Evolutionary conservation across 2,329 filamentous ascomycete genomes (phyloP).

Genomic region (Microdochium bolleyi): DNA sequence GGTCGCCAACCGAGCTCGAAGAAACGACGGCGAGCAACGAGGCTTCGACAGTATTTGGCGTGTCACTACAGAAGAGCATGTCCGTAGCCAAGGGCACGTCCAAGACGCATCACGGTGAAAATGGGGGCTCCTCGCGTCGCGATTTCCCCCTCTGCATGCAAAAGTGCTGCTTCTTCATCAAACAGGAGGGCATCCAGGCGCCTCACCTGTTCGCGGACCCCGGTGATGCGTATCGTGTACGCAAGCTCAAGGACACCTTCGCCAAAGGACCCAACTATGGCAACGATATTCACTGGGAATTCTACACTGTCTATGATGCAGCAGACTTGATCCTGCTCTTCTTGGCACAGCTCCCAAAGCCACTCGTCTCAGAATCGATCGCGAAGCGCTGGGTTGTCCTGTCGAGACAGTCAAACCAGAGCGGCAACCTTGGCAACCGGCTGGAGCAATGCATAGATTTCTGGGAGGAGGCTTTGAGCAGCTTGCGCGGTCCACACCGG

Average conservation of each 20-base stretch:
- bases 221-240: slow-evolving; percentile 22
- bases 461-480: slow-evolving; percentile 35
- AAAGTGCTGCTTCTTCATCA: slow-evolving; percentile 28
- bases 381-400: slow-evolving; percentile 31
- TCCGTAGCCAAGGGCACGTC: slow-evolving; percentile 27
- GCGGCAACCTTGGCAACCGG: slow-evolving; percentile 22
- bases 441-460: slow-evolving; percentile 35
- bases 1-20: slow-evolving; percentile 15
- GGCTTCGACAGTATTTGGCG: slow-evolving; percentile 27
- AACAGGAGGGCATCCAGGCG: slow-evolving; percentile 21
- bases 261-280: slow-evolving; percentile 26
- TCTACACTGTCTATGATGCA: slow-evolving; percentile 29
- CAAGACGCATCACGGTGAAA: slow-evolving; percentile 27
- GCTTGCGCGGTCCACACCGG: slow-evolving; percentile 26
- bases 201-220: slow-evolving; percentile 29
- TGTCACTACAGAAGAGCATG: slow-evolving; percentile 29
- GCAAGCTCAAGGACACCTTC: slow-evolving; percentile 27
- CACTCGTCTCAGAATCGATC: slow-evolving; percentile 27
- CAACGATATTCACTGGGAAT: slow-evolving; percentile 25
- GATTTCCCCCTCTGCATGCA: slow-evolving; percentile 34
- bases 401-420: slow-evolving; percentile 27
- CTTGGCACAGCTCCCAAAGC: slow-evolving; percentile 28
- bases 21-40: slow-evolving; percentile 13
- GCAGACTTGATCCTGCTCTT: slow-evolving; percentile 30
- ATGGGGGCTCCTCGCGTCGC: slow-evolving; percentile 22